Conservation (phyloP, 208 protist species). For the Naegleria fowleri region DNA sequence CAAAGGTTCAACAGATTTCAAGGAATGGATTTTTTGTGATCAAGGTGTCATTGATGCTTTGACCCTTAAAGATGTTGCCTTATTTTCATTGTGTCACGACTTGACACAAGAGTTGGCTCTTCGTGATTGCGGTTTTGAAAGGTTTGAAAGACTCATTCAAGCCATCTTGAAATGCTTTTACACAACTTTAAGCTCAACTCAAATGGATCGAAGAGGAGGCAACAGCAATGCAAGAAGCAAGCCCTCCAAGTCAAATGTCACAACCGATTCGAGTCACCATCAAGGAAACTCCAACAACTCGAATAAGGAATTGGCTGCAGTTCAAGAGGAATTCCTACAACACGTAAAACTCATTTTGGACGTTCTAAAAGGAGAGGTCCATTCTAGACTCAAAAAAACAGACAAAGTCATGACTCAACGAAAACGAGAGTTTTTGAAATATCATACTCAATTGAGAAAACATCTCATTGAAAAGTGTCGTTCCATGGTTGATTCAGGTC, state of each 20-base stretch:
- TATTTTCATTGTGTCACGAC: background rate
- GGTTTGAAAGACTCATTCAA: background rate
- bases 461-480: background rate
- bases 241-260: too few relatives aligned
- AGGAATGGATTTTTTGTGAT: background rate
- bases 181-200: background rate
- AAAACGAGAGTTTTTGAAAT: background rate
- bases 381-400: background rate
- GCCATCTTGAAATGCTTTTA: background rate
- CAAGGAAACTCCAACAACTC: too few relatives aligned
- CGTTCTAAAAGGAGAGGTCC: background rate
- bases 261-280: too few relatives aligned
- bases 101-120: background rate
- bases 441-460: background rate
- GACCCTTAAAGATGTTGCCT: background rate
- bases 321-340: background rate
- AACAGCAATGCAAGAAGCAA: too few relatives aligned
- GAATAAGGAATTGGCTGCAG: too few relatives aligned
- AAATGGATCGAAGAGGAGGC: too few relatives aligned
- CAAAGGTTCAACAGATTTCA: background rate
- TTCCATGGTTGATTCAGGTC: background rate
- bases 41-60: background rate
- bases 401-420: background rate
- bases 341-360: background rate
- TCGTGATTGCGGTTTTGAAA: background rate